Evolutionary conservation across 75 land plant species (phyloP).

Genomic region (Picea glauca): DNA sequence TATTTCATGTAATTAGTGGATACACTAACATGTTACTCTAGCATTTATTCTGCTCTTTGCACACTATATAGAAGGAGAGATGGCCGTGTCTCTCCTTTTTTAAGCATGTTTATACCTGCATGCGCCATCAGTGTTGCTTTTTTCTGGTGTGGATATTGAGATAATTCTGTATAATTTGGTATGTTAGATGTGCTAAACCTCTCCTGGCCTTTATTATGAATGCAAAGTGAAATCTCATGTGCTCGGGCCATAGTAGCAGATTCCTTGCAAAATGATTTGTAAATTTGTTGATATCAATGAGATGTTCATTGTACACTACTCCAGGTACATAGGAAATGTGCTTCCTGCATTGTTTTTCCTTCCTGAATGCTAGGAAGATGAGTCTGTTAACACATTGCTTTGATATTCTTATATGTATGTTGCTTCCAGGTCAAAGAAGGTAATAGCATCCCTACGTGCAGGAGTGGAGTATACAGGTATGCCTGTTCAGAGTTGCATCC

Average conservation of each 20-base stretch:
- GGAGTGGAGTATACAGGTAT: constrained; percentile 78
- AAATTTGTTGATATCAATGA: neutral
- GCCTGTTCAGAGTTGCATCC: constrained; percentile 60
- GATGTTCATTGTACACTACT: neutral
- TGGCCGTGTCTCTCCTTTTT: neutral
- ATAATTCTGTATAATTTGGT: neutral
- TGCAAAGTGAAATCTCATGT: neutral
- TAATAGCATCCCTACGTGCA: constrained; percentile 71
- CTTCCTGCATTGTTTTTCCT: neutral
- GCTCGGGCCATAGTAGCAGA: neutral
- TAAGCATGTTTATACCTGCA: neutral
- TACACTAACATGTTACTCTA: neutral
- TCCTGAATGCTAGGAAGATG: neutral
- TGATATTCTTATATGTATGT: neutral
- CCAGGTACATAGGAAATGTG: neutral
- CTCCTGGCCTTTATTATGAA: neutral
- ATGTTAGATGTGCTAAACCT: neutral
- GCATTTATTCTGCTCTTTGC: neutral
- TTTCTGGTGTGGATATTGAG: neutral
- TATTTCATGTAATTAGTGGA: neutral
- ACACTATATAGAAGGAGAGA: neutral
- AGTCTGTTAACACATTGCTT: neutral
- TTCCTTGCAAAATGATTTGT: neutral
- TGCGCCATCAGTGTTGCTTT: no score
- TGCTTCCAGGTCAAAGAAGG: constrained; percentile 48